Evolutionary conservation across 148 eudicot genomes (phyloP), one percentile per base, ranked within the genome.

Genomic region (Spergularia bocconei): DNA sequence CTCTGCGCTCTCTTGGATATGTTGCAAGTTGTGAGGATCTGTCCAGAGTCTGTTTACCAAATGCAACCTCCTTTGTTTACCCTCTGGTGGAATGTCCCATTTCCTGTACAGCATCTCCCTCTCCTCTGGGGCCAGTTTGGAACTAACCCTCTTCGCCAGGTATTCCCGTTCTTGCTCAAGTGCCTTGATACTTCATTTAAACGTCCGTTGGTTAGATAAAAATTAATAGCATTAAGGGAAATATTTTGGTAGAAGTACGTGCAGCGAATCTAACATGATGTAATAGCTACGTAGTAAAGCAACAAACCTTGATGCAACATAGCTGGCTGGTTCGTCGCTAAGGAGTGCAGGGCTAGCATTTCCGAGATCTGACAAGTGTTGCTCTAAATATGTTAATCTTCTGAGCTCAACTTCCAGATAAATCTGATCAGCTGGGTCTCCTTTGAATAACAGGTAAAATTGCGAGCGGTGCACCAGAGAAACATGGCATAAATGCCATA

Each of bases 301-400:
- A 51, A 11, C 12, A 60, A 87, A 92, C 97, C 99, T 90, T 63
- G 97, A 87, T 29, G 92, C 73, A 69, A 92, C 97, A 56, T 88
- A 88, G 79, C 87, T 80, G 25, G 97, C 89, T 52, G 99, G 98
- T 72, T 91, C 98, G 78, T 95, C 98, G 44, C 98, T 84, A 64
- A 95, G 83, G 55, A 95, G 97, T 36, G 99, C 99, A 13, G 99
- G 99, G 87, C 99, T 95, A 44, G 99, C 98, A 81, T 95, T 95
- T 50, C 99, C 99, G 73, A 95, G 87, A 75, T 91, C 99, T 13
- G 96, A 88, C 63, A 95, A 83, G 78, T 95, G 93, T 68, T 95
- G 99, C 76, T 95, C 99, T 82, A 95, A 82, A 98, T 98, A 95
- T 66, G 91, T 92, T 79, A 95, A 64, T 80, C 99, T 83, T 82